Conservation (phyloP, 2,329 filamentous ascomycete genomes). For the Lachnellula hyalina region DNA sequence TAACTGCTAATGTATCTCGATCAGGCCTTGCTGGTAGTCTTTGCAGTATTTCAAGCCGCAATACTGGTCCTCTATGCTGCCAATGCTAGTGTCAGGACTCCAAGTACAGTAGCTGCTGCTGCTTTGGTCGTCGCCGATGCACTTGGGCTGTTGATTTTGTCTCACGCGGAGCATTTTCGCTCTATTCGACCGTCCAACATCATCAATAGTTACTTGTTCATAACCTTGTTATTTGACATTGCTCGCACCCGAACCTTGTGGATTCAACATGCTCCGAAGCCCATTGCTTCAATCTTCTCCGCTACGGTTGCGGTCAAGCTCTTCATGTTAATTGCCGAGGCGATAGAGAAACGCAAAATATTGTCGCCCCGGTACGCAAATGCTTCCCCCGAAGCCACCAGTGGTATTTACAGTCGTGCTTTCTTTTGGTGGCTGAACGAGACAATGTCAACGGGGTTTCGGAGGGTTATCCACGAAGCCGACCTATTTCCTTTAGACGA, state of each 20-base stretch:
- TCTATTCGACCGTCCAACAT: slow-evolving; percentile 21
- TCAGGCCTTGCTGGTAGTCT: slow-evolving; percentile 23
- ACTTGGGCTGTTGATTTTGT: slow-evolving; percentile 15
- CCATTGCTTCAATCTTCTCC: slow-evolving; percentile 6
- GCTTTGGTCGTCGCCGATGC: slow-evolving; percentile 15
- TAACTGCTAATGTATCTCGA: not conserved
- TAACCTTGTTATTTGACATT: slow-evolving; percentile 22
- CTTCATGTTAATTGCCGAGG: slow-evolving; percentile 17
- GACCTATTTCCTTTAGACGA: slow-evolving; percentile 21
- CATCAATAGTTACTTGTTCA: slow-evolving; percentile 21
- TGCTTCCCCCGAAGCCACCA: slow-evolving; percentile 28
- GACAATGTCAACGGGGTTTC: slow-evolving; percentile 30
- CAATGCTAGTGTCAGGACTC: slow-evolving; percentile 1
- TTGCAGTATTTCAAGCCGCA: slow-evolving; percentile 5
- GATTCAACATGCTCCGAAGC: slow-evolving; percentile 6
- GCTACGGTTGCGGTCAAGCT: slow-evolving; percentile 16
- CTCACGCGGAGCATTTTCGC: slow-evolving; percentile 20
- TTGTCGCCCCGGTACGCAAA: slow-evolving; percentile 8
- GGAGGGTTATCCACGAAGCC: slow-evolving; percentile 26
- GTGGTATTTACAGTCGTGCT: slow-evolving; percentile 31
- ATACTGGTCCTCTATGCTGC: slow-evolving; percentile 5
- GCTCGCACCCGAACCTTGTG: slow-evolving; percentile 19
- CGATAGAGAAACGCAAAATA: slow-evolving; percentile 15
- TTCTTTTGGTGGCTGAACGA: slow-evolving; percentile 35
- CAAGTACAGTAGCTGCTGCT: slow-evolving; percentile 17